These are phyloP conservation scores for Aspergillus puulaauensis DNA, from an alignment of 2,329 filamentous ascomycete genomes.

Conservation along the genomic window DNA sequence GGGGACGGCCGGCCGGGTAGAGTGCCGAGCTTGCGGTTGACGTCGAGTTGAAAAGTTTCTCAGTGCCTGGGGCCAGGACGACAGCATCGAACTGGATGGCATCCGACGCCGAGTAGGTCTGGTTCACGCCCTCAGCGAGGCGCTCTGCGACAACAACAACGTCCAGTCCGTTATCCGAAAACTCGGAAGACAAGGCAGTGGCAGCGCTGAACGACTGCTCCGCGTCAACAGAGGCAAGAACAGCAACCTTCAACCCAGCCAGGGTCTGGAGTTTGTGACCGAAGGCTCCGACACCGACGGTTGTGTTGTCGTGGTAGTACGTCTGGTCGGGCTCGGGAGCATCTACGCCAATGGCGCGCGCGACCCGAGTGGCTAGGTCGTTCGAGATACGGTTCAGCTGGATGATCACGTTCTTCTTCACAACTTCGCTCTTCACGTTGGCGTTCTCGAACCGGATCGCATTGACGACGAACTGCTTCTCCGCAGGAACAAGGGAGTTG, in stretches of 20 bases:
- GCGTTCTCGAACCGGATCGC: constrained; percentile 70
- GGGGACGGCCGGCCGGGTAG: constrained; percentile 63
- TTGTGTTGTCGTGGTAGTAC: constrained; percentile 70
- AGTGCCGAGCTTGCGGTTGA: constrained; percentile 53
- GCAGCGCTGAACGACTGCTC: constrained; percentile 51
- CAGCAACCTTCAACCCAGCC: constrained; percentile 63
- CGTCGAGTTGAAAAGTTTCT: constrained; percentile 49
- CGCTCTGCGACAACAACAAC: constrained; percentile 62
- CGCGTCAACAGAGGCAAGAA: constrained; percentile 53
- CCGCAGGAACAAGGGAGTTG: constrained; percentile 65
- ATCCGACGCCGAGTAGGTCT: constrained; percentile 65
- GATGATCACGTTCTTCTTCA: constrained; percentile 65
- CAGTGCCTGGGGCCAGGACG: constrained; percentile 57
- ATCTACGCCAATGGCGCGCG: constrained; percentile 58
- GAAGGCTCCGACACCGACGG: constrained; percentile 60
- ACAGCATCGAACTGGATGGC: constrained; percentile 50
- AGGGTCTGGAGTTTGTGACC: constrained; percentile 59
- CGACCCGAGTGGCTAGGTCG: constrained; percentile 66
- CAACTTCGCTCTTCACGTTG: constrained; percentile 55
- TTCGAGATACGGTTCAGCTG: constrained; percentile 70
- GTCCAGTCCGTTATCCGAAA: constrained; percentile 48
- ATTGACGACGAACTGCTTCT: constrained; percentile 72
- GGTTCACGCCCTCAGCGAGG: constrained; percentile 55
- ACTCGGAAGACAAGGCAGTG: constrained; percentile 47
- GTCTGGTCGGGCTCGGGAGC: constrained; percentile 60